phyloP scores from a whole-genome alignment of 1,284 basidiomycete species.

The Malassezia cuniculi region DNA sequence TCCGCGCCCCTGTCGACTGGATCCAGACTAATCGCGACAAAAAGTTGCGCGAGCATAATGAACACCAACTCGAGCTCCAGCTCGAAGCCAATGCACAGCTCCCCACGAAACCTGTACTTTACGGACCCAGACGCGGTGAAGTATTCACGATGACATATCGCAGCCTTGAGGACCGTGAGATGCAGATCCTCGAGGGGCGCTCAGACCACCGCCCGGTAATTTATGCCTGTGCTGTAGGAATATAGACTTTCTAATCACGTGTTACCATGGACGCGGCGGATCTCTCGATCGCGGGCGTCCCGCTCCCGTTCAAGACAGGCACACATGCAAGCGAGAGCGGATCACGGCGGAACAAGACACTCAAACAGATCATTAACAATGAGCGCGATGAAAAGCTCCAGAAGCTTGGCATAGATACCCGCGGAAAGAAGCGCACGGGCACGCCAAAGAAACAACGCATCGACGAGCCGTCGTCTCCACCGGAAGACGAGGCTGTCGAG shows the following conservation, averaged over 20 bases:
- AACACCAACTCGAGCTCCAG: too few species aligned
- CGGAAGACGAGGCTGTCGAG: not conserved
- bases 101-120: constrained; percentile 3
- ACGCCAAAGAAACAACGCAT: not conserved
- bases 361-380: constrained; percentile 32
- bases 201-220: constrained; percentile 57
- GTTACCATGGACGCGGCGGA: constrained; percentile 3
- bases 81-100: too few species aligned
- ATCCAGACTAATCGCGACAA: too few species aligned
- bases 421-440: not conserved
- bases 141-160: constrained; percentile 55
- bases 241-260: constrained; percentile 5
- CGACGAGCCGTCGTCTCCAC: not conserved
- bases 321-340: constrained; percentile 16
- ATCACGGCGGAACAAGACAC: constrained; percentile 27
- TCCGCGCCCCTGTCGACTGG: too few species aligned
- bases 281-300: constrained; percentile 19
- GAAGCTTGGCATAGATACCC: constrained; percentile 1
- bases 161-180: constrained; percentile 61
- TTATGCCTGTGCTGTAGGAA: constrained; percentile 28
- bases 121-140: constrained; percentile 22
- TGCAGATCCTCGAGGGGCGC: constrained; percentile 57
- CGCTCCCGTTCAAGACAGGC: constrained; percentile 24
- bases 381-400: constrained; percentile 26
- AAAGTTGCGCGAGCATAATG: too few species aligned